A percentile compares a stretch with the other conserved stretches of the same genome.
Conservation (phyloP, 2,329 filamentous ascomycete species). For the Hirsutella minnesotensis region DNA sequence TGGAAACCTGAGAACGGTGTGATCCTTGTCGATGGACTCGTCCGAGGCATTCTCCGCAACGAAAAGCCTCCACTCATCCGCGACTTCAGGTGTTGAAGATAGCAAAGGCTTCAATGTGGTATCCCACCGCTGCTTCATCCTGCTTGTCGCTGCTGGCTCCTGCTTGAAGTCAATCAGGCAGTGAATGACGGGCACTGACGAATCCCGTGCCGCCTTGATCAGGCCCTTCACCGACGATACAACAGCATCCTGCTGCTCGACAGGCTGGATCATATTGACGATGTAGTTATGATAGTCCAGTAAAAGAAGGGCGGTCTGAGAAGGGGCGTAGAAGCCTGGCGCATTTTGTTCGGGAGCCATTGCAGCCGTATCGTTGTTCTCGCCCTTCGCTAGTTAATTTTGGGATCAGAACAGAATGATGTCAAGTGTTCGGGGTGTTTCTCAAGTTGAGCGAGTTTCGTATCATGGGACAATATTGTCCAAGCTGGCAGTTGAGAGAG, state of each 20-base stretch:
- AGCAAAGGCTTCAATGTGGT: conserved; percentile 3
- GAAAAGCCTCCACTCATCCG: background rate
- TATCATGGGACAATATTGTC: too few relatives aligned
- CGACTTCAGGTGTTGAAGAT: conserved; percentile 1
- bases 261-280: conserved; percentile 5
- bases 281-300: conserved; percentile 7
- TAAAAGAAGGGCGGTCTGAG: conserved; percentile 5
- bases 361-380: too few relatives aligned
- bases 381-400: too few relatives aligned
- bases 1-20: conserved; percentile 1
- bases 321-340: conserved; percentile 3
- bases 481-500: too few relatives aligned
- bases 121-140: conserved; percentile 4
- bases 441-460: too few relatives aligned
- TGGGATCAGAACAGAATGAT: too few relatives aligned
- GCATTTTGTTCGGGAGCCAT: background rate
- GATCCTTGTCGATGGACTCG: background rate
- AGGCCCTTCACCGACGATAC: conserved; percentile 2
- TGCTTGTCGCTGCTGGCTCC: conserved; percentile 3
- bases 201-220: conserved; percentile 4
- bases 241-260: conserved; percentile 1
- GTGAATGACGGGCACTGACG: conserved; percentile 3
- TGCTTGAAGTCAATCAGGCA: conserved; percentile 4
- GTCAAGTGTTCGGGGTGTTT: too few relatives aligned
- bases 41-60: background rate